Conservation (phyloP, 495 filamentous ascomycete genomes). For the Ramalina intermedia region DNA sequence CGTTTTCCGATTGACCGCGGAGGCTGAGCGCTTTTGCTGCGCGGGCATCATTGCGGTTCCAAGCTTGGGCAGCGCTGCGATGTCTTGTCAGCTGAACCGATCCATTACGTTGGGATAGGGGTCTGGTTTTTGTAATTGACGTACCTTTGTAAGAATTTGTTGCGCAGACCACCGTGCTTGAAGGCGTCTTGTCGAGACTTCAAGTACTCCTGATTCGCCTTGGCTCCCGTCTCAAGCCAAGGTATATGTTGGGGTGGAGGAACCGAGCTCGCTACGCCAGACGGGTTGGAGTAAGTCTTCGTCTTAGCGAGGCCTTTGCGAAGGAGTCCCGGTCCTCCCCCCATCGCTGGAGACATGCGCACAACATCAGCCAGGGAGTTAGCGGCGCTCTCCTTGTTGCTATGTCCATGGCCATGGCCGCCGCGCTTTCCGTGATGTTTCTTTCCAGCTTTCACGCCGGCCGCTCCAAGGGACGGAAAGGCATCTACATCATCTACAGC, state of each 20-base stretch:
- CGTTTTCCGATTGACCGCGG: slow-evolving; percentile 90
- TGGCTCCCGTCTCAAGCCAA: slow-evolving; percentile 91
- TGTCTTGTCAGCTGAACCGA: slow-evolving; percentile 14
- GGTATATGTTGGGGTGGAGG: slow-evolving; percentile 81
- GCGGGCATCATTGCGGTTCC: slow-evolving; percentile 95
- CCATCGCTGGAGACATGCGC: slow-evolving; percentile 65
- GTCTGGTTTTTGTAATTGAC: not conserved
- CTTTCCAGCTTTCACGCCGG: slow-evolving; percentile 62
- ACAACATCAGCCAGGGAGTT: slow-evolving; percentile 90
- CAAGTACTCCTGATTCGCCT: slow-evolving; percentile 82
- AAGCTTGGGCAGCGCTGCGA: slow-evolving; percentile 88
- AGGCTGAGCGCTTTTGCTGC: slow-evolving; percentile 90
- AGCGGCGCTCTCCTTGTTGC: slow-evolving; percentile 50
- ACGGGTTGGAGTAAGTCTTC: slow-evolving; percentile 41
- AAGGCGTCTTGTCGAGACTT: slow-evolving; percentile 89
- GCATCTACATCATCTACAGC: slow-evolving; percentile 89
- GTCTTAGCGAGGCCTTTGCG: slow-evolving; percentile 28
- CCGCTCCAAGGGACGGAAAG: slow-evolving; percentile 83
- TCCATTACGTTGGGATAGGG: not conserved
- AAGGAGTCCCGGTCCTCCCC: slow-evolving; percentile 33
- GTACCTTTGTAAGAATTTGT: slow-evolving; percentile 94
- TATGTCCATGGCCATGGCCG: slow-evolving; percentile 48
- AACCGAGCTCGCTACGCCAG: slow-evolving; percentile 65
- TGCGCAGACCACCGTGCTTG: slow-evolving; percentile 86
- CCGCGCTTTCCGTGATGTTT: slow-evolving; percentile 84